Evolutionary conservation across 495 filamentous ascomycete genomes (phyloP).

Genomic region (Talaromyces adpressus): DNA sequence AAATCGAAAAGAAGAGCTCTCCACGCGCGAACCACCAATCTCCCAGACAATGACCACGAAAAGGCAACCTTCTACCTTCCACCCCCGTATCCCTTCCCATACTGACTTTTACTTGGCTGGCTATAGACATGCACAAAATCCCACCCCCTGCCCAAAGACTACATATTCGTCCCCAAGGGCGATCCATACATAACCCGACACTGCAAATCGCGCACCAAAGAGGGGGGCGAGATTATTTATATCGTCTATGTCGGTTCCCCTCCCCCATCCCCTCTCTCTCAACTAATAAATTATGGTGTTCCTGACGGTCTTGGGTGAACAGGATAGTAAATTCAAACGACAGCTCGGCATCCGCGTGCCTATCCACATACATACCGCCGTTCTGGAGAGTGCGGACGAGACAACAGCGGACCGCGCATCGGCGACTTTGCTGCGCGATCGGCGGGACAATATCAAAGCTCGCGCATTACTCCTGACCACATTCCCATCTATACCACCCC

Average conservation of each 20-base stretch:
- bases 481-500: conserved; percentile 38
- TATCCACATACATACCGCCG: conserved; percentile 24
- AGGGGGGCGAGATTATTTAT: conserved; percentile 30
- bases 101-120: background rate
- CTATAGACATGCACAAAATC: conserved; percentile 25
- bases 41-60: background rate
- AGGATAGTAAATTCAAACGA: conserved; percentile 27
- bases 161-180: conserved; percentile 45
- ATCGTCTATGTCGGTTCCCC: conserved; percentile 31
- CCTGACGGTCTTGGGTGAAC: background rate
- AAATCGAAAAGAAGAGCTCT: background rate
- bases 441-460: conserved; percentile 23
- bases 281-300: no score
- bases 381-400: conserved; percentile 21
- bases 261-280: conserved; percentile 2
- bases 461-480: conserved; percentile 24
- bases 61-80: background rate
- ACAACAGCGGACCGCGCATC: conserved; percentile 34
- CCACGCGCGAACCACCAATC: background rate
- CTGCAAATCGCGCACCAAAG: conserved; percentile 39
- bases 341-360: conserved; percentile 42
- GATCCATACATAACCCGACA: conserved; percentile 43
- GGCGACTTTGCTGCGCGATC: conserved; percentile 30
- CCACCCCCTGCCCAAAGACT: conserved; percentile 22
- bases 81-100: background rate